These are phyloP conservation scores for Colletotrichum coccodes DNA, from an alignment of 2,329 filamentous ascomycete species.

Conservation along the genomic window DNA sequence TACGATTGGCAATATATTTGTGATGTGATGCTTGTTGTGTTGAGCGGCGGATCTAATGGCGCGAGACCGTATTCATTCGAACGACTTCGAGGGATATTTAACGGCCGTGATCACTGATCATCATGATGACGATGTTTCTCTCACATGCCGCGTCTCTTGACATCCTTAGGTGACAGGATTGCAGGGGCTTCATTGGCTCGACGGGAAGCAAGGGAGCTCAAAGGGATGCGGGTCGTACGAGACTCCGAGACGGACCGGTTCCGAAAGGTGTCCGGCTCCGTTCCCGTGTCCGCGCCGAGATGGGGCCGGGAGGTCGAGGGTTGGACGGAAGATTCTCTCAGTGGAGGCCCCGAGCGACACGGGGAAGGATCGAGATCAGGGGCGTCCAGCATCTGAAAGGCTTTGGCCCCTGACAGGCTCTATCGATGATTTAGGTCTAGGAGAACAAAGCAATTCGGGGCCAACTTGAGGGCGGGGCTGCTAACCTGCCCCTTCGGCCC, in stretches of 20 bases:
- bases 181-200: neutral
- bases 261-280: neutral
- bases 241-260: neutral
- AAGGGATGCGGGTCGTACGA: neutral
- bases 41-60: neutral
- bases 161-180: neutral
- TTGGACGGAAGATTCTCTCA: neutral
- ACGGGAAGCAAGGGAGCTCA: neutral
- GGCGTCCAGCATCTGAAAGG: neutral
- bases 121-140: neutral
- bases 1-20: too few species aligned
- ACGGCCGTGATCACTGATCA: neutral
- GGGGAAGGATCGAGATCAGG: neutral
- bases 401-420: neutral
- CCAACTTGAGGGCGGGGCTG: neutral
- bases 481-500: too few species aligned
- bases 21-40: too few species aligned
- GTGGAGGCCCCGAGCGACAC: neutral
- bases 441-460: neutral
- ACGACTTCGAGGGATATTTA: neutral
- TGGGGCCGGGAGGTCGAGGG: neutral
- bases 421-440: neutral
- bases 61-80: neutral
- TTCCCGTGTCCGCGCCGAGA: neutral
- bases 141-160: neutral